Percentiles rank a stretch among this genome's conserved stretches.
Conservation (phyloP, 2,329 filamentous ascomycete species). For the Tolypocladium sp. region DNA sequence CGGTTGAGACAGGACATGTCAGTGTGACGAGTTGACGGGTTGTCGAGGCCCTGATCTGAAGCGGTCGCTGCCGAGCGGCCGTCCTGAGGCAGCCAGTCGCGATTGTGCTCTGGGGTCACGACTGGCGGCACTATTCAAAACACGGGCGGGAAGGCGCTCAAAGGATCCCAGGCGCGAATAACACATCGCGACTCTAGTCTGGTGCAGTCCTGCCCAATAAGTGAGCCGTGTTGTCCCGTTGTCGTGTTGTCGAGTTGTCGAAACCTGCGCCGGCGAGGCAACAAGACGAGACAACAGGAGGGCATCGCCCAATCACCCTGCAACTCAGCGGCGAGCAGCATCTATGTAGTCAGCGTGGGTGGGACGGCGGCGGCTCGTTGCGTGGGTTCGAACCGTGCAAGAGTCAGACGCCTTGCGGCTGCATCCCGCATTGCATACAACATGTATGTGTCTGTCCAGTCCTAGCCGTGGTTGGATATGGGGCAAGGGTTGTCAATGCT, state of each 20-base stretch:
- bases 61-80: not conserved
- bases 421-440: not conserved
- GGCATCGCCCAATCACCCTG: not conserved
- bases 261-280: not conserved
- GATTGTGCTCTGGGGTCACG: not conserved
- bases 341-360: not conserved
- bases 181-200: not conserved
- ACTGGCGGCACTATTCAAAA: too few species aligned
- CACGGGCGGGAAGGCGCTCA: not conserved
- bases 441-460: not conserved
- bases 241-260: too few species aligned
- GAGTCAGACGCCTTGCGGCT: not conserved
- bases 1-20: not conserved
- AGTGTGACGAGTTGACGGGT: not conserved
- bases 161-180: not conserved
- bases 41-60: not conserved
- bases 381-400: not conserved
- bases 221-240: not conserved
- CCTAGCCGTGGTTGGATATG: not conserved
- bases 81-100: not conserved
- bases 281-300: not conserved
- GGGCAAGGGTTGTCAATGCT: not conserved
- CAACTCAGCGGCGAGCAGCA: not conserved
- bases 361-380: not conserved
- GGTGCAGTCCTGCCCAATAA: not conserved